phyloP scores from a whole-genome alignment of 495 filamentous ascomycete genomes.

The Hyaloscypha variabilis region DNA sequence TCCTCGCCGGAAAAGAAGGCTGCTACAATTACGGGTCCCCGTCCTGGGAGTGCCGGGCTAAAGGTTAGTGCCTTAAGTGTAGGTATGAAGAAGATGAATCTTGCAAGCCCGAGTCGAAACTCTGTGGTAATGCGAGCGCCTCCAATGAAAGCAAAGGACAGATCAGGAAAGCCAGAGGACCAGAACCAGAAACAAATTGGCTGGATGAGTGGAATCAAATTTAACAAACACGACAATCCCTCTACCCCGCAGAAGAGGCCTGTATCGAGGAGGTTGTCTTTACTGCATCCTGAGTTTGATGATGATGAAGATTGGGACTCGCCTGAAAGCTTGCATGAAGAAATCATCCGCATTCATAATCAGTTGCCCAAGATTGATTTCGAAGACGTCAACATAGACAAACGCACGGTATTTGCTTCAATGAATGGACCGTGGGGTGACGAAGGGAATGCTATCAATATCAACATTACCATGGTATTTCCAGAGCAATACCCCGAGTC shows the following conservation, averaged over 20 bases:
- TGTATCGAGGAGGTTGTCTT: slow-evolving; percentile 27
- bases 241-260: slow-evolving; percentile 13
- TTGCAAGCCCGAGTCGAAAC: slow-evolving; percentile 13
- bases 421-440: slow-evolving; percentile 86
- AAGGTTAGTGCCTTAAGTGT: slow-evolving; percentile 38
- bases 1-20: slow-evolving; percentile 41
- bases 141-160: slow-evolving; percentile 43
- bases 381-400: slow-evolving; percentile 81
- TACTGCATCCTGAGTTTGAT: slow-evolving; percentile 36
- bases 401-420: slow-evolving; percentile 71
- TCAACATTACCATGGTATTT: slow-evolving; percentile 81
- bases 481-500: slow-evolving; percentile 74
- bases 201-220: slow-evolving; percentile 95
- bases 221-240: slow-evolving; percentile 51
- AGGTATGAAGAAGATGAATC: slow-evolving; percentile 48
- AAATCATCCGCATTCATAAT: slow-evolving; percentile 81
- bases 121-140: slow-evolving; percentile 32
- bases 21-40: slow-evolving; percentile 53
- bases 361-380: slow-evolving; percentile 84
- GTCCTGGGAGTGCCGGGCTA: slow-evolving; percentile 37
- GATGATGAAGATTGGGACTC: slow-evolving; percentile 64
- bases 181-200: slow-evolving; percentile 64
- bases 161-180: slow-evolving; percentile 35
- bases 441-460: slow-evolving; percentile 68
- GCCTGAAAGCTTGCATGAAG: slow-evolving; percentile 80